A percentile compares a stretch with the other conserved stretches of the same genome.
These are phyloP conservation scores for Fusarium redolens DNA, from an alignment of 2,329 filamentous ascomycete genomes.

Conservation along the genomic window DNA sequence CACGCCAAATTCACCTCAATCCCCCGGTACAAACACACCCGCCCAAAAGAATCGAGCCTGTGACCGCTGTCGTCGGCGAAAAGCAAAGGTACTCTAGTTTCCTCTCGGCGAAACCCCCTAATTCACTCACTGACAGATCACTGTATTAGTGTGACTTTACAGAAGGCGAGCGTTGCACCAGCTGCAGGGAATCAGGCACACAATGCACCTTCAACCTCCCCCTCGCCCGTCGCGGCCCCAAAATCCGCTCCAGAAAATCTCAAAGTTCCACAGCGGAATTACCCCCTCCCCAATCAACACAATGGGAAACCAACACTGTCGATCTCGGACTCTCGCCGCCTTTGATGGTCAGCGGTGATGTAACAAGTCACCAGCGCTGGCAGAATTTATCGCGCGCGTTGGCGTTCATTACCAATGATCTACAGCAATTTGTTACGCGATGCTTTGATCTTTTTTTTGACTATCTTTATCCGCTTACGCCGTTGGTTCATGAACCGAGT, in stretches of 20 bases:
- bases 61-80: conserved; percentile 52
- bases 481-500: conserved; percentile 55
- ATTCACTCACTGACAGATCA: neutral
- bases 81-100: conserved; percentile 48
- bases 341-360: conserved; percentile 29
- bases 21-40: conserved; percentile 19
- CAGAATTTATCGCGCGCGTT: conserved; percentile 41
- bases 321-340: conserved; percentile 42
- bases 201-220: conserved; percentile 54
- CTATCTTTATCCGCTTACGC: conserved; percentile 57
- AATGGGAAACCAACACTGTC: conserved; percentile 36
- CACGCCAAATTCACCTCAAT: conserved; percentile 34
- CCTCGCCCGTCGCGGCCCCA: conserved; percentile 53
- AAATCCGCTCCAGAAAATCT: conserved; percentile 34
- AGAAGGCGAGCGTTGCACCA: conserved; percentile 44
- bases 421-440: conserved; percentile 45
- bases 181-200: conserved; percentile 48
- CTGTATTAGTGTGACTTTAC: conserved; percentile 46
- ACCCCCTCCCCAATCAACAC: conserved; percentile 1
- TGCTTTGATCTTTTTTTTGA: conserved; percentile 57
- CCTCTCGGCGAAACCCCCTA: conserved; percentile 15
- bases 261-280: conserved; percentile 34
- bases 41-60: conserved; percentile 46
- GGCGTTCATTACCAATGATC: conserved; percentile 38
- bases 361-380: conserved; percentile 44